Conservation (phyloP, 2,329 filamentous ascomycete genomes). For the Chaetomiaceae sp. region DNA sequence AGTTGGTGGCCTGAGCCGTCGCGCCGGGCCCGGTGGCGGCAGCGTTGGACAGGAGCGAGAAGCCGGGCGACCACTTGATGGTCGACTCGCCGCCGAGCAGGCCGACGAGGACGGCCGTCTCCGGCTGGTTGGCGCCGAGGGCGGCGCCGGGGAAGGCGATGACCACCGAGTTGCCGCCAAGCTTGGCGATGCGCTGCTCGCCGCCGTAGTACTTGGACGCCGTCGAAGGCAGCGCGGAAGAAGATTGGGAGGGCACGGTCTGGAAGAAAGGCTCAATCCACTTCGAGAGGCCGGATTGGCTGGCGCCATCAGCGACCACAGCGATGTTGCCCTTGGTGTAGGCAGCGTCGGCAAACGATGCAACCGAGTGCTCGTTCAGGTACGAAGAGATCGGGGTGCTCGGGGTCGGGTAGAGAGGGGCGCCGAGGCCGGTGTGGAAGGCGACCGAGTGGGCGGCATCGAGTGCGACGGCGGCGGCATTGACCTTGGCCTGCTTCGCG, state of each 20-base stretch:
- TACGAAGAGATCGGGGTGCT: conserved; percentile 72
- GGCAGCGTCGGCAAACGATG: conserved; percentile 67
- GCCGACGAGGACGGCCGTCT: conserved; percentile 78
- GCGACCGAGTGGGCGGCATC: conserved; percentile 81
- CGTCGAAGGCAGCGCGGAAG: conserved; percentile 49
- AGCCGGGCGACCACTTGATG: conserved; percentile 95
- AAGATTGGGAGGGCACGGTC: conserved; percentile 51
- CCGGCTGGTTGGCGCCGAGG: conserved; percentile 76
- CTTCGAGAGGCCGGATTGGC: conserved; percentile 68
- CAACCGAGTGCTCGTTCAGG: conserved; percentile 67
- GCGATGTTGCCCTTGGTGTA: conserved; percentile 90
- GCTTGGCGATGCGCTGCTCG: conserved; percentile 80
- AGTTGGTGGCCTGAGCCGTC: conserved; percentile 66
- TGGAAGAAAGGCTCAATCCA: conserved; percentile 94
- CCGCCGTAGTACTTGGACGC: conserved; percentile 88
- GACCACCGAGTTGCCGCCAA: conserved; percentile 72
- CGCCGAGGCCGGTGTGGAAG: conserved; percentile 89
- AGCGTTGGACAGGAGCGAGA: conserved; percentile 82
- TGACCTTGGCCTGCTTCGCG: conserved; percentile 67
- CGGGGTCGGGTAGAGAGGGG: conserved; percentile 65
- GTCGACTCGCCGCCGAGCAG: conserved; percentile 84
- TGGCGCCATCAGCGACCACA: conserved; percentile 82
- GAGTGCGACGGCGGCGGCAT: conserved; percentile 62
- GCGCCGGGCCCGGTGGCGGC: conserved; percentile 60
- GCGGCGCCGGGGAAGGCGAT: conserved; percentile 90